These are phyloP conservation scores for Verticillium isaacii DNA, from an alignment of 2,329 filamentous ascomycete species.

Conservation along the genomic window DNA sequence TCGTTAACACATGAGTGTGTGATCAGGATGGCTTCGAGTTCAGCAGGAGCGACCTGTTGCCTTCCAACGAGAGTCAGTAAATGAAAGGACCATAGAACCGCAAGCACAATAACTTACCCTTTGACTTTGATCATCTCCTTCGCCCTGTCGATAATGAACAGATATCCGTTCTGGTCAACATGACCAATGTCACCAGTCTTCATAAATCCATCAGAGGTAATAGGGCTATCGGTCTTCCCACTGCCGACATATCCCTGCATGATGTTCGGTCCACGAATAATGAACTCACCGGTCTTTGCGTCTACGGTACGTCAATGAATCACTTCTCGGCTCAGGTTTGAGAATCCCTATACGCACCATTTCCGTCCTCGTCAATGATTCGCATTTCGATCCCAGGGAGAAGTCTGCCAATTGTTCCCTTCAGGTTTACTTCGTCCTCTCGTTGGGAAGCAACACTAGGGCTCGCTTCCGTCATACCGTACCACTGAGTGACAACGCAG, in stretches of 20 bases:
- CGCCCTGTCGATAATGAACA: conserved; percentile 6
- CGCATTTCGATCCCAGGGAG: conserved; percentile 7
- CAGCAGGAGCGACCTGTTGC: conserved; percentile 7
- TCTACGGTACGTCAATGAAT: not conserved
- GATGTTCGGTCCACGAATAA: conserved; percentile 7
- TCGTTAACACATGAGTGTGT: conserved; percentile 5
- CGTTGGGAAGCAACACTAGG: conserved; percentile 8
- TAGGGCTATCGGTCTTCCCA: not conserved
- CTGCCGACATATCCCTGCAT: conserved; percentile 7
- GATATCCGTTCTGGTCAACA: conserved; percentile 4
- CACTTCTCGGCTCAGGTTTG: not conserved
- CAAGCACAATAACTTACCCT: not conserved
- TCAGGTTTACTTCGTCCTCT: conserved; percentile 3
- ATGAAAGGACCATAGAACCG: too few relatives aligned
- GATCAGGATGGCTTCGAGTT: conserved; percentile 6
- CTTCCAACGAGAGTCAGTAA: not conserved
- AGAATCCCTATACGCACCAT: not conserved
- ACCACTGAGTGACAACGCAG: conserved; percentile 13
- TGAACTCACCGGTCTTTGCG: conserved; percentile 3
- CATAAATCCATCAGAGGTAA: conserved; percentile 4
- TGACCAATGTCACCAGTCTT: conserved; percentile 8
- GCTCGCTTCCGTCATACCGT: conserved; percentile 12
- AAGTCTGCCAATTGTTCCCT: conserved; percentile 4
- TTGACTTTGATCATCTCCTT: conserved; percentile 12
- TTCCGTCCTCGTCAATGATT: conserved; percentile 5